Base-by-base conservation (phyloP, 352 stramenopile genomes). In the Lagenidium sp. region DNA sequence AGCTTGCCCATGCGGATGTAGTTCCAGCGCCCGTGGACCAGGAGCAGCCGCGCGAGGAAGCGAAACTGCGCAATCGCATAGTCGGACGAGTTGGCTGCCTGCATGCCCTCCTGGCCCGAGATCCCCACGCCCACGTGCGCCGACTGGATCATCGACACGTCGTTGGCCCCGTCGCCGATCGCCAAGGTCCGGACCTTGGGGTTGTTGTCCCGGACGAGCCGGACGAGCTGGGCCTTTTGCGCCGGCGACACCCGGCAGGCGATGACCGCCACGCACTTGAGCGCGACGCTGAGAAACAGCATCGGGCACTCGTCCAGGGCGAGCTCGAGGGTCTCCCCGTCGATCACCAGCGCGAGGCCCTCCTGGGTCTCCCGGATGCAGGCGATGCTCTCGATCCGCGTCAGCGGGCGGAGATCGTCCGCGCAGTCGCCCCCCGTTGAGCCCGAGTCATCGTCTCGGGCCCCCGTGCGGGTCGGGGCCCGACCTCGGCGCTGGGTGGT, bases 141-240 rank as follows among this genome's bases (percentile, higher is more conserved):
- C 3, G 69, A 68, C 60, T 97, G 86, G 46, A 98, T 97, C 94
- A 98, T 98, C 18, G 82, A 88, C 0, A 98, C 94, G 55, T 98
- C 94, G 52, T 98, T 98, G 0, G 94, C 94, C 22, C 94, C 94
- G 47, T 98, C 94, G 21, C 94, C 91, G 38, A 97, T 97, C 13
- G 85, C 80, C 1, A 97, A 59, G 15, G 88, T 96, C 24, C 81
- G 75, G 3, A 88, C 63, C 15, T 69, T 64, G 0, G 78, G 74
- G 28, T 93, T 90, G 40, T 92, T 82, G n/a, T 89, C 65, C 19
- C 93, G 93, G 23, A 98, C 91, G 1, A 98, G 52, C 0, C 60
- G 62, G 39, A 98, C 93, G n/a, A 98, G 51, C 26, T 97, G 55
- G 0, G 85, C 82, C 53, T 98, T 98, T 43, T 98, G 94, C 0